Base-by-base conservation (phyloP, 2,329 filamentous ascomycete genomes). In the Sordariomycetes sp. region DNA sequence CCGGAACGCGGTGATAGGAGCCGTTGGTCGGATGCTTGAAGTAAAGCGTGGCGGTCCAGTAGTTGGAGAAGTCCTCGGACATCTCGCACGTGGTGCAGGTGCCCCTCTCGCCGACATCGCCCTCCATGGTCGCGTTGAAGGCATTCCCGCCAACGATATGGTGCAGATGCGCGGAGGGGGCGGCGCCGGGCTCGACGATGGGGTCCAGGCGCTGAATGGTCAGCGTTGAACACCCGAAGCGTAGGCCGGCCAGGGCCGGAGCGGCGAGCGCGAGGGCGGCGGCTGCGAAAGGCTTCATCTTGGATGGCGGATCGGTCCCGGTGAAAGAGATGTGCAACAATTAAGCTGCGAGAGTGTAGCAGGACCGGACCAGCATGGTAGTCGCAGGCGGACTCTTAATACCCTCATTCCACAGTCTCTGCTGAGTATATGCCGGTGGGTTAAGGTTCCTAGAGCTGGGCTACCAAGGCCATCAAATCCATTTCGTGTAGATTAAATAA, bases 111-210 rank as follows among this genome's bases (percentile, higher is more conserved):
- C 54, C 59, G 11, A 65, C 59, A 18, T 64, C 60, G 5, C 62
- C 60, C 16, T 68, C 65, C 75, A 77, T 77, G 2, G 73, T 69
- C 1, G 70, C 66, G 58, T 76, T 76, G 69, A 77, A 77, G 5
- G 74, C 73, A 62, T 77, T 56, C 4, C 74, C 75, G 63, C 84
- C 82, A 57, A 81, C 76, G 60, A 86, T 78, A 51, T 79, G 81
- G 65, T 86, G 83, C 12, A 83, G 74, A 71, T 86, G 82, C 22
- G 70, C 68, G 3, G 80, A 76, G 3, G 81, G 79, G 34, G 78
- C 74, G 2, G 60, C 59, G 2, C 81, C 82, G 6, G 72, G 72
- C 40, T 72, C 71, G 58, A 74, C 72, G 18, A 74, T 62, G 4
- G 72, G 72, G 51, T 74, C 72, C 2, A 74, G 65, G 20, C 72